Percentiles rank a stretch among this genome's conserved stretches.
Conservation (phyloP, 176 grass and related monocot genomes). For the Lolium rigidum region DNA sequence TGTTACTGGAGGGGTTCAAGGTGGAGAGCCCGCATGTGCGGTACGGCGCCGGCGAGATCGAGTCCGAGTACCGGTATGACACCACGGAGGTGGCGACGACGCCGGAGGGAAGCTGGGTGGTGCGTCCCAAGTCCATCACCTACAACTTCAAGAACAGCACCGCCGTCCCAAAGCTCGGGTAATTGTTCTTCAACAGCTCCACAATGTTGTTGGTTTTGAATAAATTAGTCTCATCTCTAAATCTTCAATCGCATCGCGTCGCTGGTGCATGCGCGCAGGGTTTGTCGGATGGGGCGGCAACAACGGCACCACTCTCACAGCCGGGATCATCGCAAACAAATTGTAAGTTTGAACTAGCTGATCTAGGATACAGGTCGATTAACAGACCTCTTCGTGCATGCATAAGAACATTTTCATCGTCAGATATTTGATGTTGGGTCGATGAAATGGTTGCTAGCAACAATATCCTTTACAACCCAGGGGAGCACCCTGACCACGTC, state of each 20-base stretch:
- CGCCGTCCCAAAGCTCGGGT: conserved; percentile 84
- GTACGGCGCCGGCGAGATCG: conserved; percentile 74
- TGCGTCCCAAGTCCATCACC: conserved; percentile 70
- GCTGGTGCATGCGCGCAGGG: conserved; percentile 30
- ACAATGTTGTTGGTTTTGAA: background rate
- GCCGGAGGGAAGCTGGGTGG: conserved; percentile 59
- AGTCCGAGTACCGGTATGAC: conserved; percentile 81
- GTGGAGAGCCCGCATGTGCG: conserved; percentile 76
- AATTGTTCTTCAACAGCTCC: background rate
- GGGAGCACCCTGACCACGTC: conserved; percentile 77
- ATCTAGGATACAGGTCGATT: background rate
- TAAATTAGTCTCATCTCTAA: background rate
- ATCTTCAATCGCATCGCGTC: background rate
- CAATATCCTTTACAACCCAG: conserved; percentile 69
- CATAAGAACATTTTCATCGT: background rate
- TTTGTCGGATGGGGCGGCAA: conserved; percentile 86
- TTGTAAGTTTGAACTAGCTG: conserved; percentile 37
- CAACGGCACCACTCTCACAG: conserved; percentile 70
- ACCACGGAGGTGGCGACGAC: conserved; percentile 75
- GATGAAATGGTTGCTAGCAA: conserved; percentile 84
- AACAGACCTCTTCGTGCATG: background rate
- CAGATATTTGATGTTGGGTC: background rate
- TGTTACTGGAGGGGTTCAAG: conserved; percentile 85
- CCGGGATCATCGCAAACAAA: conserved; percentile 73
- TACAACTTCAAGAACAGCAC: conserved; percentile 87